Conservation (phyloP, 352 stramenopile genomes). For the Globisporangium barbulae region DNA sequence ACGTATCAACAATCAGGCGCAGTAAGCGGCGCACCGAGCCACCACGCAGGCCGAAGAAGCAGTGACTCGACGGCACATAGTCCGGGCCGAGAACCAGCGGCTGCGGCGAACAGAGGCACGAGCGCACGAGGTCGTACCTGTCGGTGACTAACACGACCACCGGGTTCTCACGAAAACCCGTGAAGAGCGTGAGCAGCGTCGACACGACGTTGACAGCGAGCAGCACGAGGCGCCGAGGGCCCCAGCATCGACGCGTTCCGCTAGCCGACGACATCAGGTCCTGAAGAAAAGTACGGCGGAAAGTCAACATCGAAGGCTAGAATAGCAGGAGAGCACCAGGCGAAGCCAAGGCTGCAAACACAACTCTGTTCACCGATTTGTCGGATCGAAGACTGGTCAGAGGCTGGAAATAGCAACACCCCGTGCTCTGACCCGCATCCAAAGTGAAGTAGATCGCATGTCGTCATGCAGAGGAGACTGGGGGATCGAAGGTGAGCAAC, state of each 20-base stretch:
- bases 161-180: background rate
- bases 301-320: background rate
- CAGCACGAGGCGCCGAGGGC: background rate
- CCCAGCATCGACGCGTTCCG: background rate
- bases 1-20: too few species aligned
- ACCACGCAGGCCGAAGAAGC: too few species aligned
- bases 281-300: background rate
- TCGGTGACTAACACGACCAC: background rate
- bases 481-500: too few species aligned
- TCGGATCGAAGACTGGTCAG: too few species aligned
- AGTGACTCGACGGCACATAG: too few species aligned
- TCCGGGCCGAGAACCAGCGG: too few species aligned
- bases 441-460: too few species aligned
- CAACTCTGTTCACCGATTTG: background rate
- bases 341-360: background rate
- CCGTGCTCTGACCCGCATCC: too few species aligned
- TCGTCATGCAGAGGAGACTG: too few species aligned
- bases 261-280: background rate
- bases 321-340: background rate
- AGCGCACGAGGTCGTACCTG: slow-evolving; percentile 8
- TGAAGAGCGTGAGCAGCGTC: background rate
- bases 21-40: too few species aligned
- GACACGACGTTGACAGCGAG: slow-evolving; percentile 2
- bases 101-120: too few species aligned
- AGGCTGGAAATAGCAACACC: too few species aligned